A percentile compares a stretch with the other conserved stretches of the same genome.
phyloP scores from a whole-genome alignment of 164 flowering plant genomes.

The Saururus chinensis region DNA sequence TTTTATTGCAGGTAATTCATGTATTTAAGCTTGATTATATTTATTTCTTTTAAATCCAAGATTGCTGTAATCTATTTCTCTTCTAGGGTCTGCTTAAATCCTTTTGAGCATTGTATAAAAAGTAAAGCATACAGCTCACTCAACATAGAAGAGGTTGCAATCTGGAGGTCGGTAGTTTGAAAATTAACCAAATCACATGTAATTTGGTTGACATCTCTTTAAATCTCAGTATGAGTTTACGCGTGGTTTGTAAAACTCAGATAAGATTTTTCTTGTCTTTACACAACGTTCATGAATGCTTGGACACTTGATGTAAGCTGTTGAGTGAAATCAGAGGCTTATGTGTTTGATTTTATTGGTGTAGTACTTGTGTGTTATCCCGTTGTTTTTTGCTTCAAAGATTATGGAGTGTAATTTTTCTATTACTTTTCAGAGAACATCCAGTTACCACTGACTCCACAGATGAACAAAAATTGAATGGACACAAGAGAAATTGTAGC shows the following conservation, averaged over 20 bases:
- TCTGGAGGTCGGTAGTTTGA: background rate
- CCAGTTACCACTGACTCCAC: constrained; percentile 21
- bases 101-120: background rate
- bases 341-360: too few relatives aligned
- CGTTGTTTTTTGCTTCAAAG: background rate
- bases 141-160: background rate
- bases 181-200: too few relatives aligned
- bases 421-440: constrained; percentile 34
- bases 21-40: background rate
- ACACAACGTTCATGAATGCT: too few relatives aligned
- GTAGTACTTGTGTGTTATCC: too few relatives aligned
- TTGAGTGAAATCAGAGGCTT: too few relatives aligned
- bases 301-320: too few relatives aligned
- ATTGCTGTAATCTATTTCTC: background rate
- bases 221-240: background rate
- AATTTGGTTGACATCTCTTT: background rate
- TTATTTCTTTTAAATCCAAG: background rate
- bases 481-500: constrained; percentile 40
- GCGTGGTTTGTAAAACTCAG: too few relatives aligned
- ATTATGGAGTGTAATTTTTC: background rate
- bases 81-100: too few relatives aligned
- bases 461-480: constrained; percentile 21
- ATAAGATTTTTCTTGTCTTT: too few relatives aligned
- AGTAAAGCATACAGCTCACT: background rate
- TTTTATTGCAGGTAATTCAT: constrained; percentile 60